Evolutionary conservation across 768 basidiomycete species (phyloP).

Genomic region (Serpula lacrymans): DNA sequence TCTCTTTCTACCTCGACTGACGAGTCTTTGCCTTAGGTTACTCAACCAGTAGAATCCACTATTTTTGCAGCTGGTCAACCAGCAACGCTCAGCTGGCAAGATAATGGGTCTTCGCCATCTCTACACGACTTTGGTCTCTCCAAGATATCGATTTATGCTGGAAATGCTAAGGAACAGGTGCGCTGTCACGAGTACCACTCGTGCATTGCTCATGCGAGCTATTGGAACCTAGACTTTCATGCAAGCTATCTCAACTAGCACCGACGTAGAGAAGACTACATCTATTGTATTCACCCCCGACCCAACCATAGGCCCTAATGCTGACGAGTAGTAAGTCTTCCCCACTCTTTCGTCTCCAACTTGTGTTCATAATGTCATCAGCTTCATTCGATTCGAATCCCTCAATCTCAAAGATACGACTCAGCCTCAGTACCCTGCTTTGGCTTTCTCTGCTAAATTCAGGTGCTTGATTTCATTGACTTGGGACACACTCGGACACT

Average conservation of each 20-base stretch:
- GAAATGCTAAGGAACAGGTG: constrained; percentile 63
- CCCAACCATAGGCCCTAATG: constrained; percentile 51
- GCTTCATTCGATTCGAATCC: constrained; percentile 80
- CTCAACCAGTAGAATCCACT: constrained; percentile 46
- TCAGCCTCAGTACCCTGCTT: constrained; percentile 50
- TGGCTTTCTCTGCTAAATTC: constrained; percentile 81
- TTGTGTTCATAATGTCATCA: constrained; percentile 17
- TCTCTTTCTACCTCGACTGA: not conserved
- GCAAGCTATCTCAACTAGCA: constrained; percentile 43
- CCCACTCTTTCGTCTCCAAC: not conserved
- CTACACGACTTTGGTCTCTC: constrained; percentile 50
- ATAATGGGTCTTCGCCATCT: constrained; percentile 44
- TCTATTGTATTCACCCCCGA: constrained; percentile 52
- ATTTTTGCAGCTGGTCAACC: constrained; percentile 47
- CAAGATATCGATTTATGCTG: constrained; percentile 58
- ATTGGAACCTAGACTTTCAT: constrained; percentile 58
- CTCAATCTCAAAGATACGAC: constrained; percentile 46
- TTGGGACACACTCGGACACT: not conserved
- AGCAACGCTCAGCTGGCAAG: constrained; percentile 56
- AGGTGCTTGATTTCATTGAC: constrained; percentile 41
- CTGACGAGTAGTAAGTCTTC: constrained; percentile 48
- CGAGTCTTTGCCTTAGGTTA: constrained; percentile 43
- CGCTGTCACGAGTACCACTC: constrained; percentile 2
- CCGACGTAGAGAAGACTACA: constrained; percentile 49
- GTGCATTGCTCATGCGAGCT: constrained; percentile 15